These are phyloP conservation scores for Xylaria sp. DNA, from an alignment of 2,329 filamentous ascomycete genomes.

Conservation along the genomic window DNA sequence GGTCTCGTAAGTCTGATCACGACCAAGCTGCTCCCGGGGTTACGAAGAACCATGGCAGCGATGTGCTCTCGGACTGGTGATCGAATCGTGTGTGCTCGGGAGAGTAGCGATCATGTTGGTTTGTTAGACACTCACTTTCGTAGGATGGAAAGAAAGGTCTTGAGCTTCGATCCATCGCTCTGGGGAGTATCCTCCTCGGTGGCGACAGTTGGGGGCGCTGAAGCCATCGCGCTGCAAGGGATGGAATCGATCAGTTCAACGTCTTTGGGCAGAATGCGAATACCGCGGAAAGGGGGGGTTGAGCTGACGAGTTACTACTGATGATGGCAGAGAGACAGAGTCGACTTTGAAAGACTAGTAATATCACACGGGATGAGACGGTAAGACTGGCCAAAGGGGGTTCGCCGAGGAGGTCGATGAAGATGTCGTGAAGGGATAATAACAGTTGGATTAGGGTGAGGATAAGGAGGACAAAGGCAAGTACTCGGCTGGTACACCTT, in stretches of 20 bases:
- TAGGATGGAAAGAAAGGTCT: conserved; percentile 80
- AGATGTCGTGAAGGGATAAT: not conserved
- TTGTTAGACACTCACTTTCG: conserved; percentile 65
- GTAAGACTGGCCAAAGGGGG: not conserved
- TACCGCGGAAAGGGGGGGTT: not conserved
- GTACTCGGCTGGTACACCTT: not conserved
- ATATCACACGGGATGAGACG: not conserved
- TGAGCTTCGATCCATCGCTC: conserved; percentile 83
- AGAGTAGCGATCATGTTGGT: not conserved
- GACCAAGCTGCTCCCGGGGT: conserved; percentile 10
- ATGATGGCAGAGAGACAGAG: not conserved
- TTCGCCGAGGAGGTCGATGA: not conserved
- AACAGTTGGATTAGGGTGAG: not conserved
- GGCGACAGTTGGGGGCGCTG: conserved; percentile 23
- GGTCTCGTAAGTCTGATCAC: conserved; percentile 21
- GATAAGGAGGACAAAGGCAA: not conserved
- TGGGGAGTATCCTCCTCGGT: conserved; percentile 35
- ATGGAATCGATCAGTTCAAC: not conserved
- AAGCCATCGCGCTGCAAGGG: conserved; percentile 22
- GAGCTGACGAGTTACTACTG: not conserved
- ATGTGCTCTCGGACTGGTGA: not conserved
- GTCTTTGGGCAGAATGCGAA: not conserved
- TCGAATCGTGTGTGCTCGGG: not conserved
- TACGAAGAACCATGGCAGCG: not conserved
- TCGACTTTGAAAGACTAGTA: not conserved